Evolutionary conservation across 2,329 filamentous ascomycete species (phyloP), one percentile per base, ranked within the genome.

Genomic region (Aspergillus piperis): DNA sequence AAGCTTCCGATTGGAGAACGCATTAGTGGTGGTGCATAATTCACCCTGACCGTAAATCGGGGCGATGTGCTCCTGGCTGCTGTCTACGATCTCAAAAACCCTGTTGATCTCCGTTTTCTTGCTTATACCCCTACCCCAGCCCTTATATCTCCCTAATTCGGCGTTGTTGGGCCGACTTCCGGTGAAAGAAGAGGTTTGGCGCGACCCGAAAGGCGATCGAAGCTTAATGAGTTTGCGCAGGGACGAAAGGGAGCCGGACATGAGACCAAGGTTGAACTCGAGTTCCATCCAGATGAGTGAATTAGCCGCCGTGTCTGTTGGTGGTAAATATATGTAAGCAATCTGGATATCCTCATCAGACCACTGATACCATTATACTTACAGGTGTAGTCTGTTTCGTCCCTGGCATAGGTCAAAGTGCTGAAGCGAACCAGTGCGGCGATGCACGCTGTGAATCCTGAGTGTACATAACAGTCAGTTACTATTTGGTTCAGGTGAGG

Each of bases 241-340:
- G 13, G 64, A 67, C 0, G 64, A 63, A 8, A 67, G 61, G 5
- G 65, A 67, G 10, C 65, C 65, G 7, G 65, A 54, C 13, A 66
- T 58, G 8, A 68, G 65, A 8, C 57, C 66, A 1, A 68, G 50
- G 8, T 64, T 64, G 59, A 69, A 69, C 27, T 69, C 67, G 8
- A 67, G 57, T 6, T 59, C 58, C 67, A 69, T 68, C 62, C 63
- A 67, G 58, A 65, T 65, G 3, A 68, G 52, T 3, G 67, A 64
- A 1, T 57, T 55, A 5, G 60, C 51, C 5, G 61, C 57, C 1
- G 65, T 62, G 8, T 68, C 64, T 64, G 36, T n/a, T 7, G 15
- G n/a, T 44, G 30, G 10, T 52, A n/a, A 25, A 13, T 4, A 41
- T 27, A n/a, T 19, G 17, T 30, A 8, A n/a, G 17, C 13, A 23